Base-by-base conservation (phyloP, 441 rosid species). In the Macaranga tanarius region DNA sequence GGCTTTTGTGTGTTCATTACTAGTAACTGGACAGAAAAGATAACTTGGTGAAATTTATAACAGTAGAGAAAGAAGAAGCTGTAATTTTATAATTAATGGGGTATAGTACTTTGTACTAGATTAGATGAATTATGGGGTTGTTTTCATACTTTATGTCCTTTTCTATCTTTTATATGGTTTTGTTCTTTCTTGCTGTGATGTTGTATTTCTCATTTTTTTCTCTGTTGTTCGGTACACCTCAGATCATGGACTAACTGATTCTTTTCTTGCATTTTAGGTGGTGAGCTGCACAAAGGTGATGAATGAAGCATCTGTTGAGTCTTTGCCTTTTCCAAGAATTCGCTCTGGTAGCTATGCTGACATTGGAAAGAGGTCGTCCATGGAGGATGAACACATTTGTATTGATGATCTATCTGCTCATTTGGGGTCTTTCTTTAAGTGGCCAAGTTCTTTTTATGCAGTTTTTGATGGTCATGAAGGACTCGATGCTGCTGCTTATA, bases 401-500 rank as follows among this genome's bases (percentile, higher is more conserved):
- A 85, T 90, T 40, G 97, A 94, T 81, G 94, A 94, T 75, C 82
- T 94, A 26, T 89, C 94, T 64, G 72, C 80, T 56, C 81, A 81
- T 62, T 80, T 89, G 62, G 95, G 92, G 4, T 87, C 90, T 73
- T 82, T 79, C 40, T 82, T 79, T n/a, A 84, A 84, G 78, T 81
- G 80, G 20, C 97, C 93, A 5, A 86, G 87, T 68, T 83, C 97
- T 73, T 94, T 94, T 78, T 94, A 90, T 79, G 97, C 90, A 13
- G 97, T 94, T 62, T 94, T 94, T 75, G 99, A 94, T 77, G 97
- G 99, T 51, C 97, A 94, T 76, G 91, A 93, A 74, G 97, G 97
- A 31, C 79, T 92, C 64, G 89, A 88, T 16, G 97, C 99, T 1
- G 92, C 99, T 57, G 76, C 86, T 44, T 90, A 84, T 44, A 48